These are phyloP conservation scores for Dendrobium huoshanense DNA, from an alignment of 106 monocot species.

Conservation along the genomic window DNA sequence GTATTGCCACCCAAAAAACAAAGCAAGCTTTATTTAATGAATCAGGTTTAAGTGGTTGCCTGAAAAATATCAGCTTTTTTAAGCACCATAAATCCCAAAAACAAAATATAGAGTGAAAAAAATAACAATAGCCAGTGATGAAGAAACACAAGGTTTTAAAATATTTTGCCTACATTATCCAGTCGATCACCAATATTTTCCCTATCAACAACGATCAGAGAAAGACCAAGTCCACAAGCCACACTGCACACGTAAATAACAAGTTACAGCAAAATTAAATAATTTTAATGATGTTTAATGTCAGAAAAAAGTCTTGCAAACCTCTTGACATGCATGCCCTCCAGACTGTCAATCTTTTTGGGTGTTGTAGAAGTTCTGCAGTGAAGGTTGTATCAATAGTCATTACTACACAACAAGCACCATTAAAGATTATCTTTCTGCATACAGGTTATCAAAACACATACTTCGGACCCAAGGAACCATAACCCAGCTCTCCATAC, in stretches of 20 bases:
- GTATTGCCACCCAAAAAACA: not conserved
- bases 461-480: conserved; percentile 79
- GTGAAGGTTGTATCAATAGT: conserved; percentile 1
- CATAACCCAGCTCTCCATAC: conserved; percentile 94
- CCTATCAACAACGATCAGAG: conserved; percentile 77
- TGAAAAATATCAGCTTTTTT: not conserved
- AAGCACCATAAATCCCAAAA: not conserved
- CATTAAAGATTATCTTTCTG: not conserved
- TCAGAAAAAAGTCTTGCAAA: conserved; percentile 11
- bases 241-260: conserved; percentile 38
- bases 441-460: not conserved
- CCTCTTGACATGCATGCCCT: conserved; percentile 89
- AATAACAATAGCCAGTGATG: not conserved
- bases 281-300: not conserved
- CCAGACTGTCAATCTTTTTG: conserved; percentile 87
- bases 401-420: not conserved
- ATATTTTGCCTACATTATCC: conserved; percentile 44
- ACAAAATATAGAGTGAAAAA: not conserved
- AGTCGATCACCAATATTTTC: conserved; percentile 57
- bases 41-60: not conserved
- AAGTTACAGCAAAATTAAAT: not conserved
- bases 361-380: conserved; percentile 88
- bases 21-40: not conserved
- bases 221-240: conserved; percentile 78
- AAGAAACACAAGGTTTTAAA: not conserved